A percentile compares a stretch with the other conserved stretches of the same genome.
These are phyloP conservation scores for Citrullus colocynthis DNA, from an alignment of 306 rosid species.

Conservation along the genomic window DNA sequence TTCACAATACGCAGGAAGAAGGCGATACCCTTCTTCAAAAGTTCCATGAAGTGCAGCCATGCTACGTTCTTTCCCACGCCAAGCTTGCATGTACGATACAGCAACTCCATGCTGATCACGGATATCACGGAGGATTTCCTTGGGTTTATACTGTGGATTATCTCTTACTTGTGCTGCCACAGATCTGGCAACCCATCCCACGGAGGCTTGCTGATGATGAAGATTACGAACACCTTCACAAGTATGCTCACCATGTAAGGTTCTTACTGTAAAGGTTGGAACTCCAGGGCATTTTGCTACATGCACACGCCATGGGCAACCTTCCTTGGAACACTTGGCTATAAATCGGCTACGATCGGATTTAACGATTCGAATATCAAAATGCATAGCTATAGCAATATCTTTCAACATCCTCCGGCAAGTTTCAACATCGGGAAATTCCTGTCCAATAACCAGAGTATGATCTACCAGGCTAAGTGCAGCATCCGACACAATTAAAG, in stretches of 20 bases:
- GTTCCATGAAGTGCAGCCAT: conserved; percentile 99
- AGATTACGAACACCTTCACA: conserved; percentile 92
- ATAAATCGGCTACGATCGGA: conserved; percentile 97
- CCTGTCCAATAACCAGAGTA: conserved; percentile 73
- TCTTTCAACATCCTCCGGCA: conserved; percentile 94
- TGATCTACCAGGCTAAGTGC: conserved; percentile 32
- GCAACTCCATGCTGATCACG: conserved; percentile 98
- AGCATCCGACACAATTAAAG: conserved; percentile 33
- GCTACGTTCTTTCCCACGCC: conserved; percentile 99
- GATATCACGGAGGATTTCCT: conserved; percentile 88
- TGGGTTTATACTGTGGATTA: conserved; percentile 90
- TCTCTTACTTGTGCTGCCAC: conserved; percentile 91
- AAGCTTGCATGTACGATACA: conserved; percentile 99
- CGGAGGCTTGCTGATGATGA: conserved; percentile 99
- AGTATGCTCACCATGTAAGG: conserved; percentile 83
- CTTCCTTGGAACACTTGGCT: conserved; percentile 98
- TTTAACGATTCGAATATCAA: conserved; percentile 94
- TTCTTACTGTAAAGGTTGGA: conserved; percentile 83
- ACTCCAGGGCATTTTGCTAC: conserved; percentile 98
- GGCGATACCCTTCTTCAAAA: conserved; percentile 83
- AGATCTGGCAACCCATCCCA: conserved; percentile 99
- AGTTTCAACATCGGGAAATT: conserved; percentile 93
- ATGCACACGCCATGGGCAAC: conserved; percentile 99
- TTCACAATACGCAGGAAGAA: conserved; percentile 92
- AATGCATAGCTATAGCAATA: conserved; percentile 89